Evolutionary conservation across 2,329 filamentous ascomycete species (phyloP).

Genomic region (Colletotrichum spaethianum): DNA sequence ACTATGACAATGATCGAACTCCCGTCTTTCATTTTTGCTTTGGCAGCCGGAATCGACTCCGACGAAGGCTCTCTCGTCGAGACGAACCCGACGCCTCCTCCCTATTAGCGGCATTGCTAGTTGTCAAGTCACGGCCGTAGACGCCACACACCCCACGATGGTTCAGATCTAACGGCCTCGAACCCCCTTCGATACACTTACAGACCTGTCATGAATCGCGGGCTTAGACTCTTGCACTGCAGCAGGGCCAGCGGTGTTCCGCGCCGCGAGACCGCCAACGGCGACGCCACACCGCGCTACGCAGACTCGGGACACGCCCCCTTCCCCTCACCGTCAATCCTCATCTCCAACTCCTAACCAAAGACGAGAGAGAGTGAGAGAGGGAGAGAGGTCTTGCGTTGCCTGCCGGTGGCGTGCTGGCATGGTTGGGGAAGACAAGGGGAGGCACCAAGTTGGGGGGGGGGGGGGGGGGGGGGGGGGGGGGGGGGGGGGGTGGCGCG

Average conservation of each 20-base stretch:
- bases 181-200: neutral
- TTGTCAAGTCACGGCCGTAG: neutral
- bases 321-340: neutral
- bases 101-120: too few relatives aligned
- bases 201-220: neutral
- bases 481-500: neutral
- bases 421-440: conserved; percentile 21
- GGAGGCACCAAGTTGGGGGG: too few relatives aligned
- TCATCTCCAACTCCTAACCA: neutral
- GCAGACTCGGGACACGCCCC: neutral
- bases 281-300: neutral
- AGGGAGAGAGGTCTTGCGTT: neutral
- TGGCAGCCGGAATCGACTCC: conserved; percentile 2
- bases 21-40: neutral
- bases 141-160: neutral
- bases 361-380: too few relatives aligned
- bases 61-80: neutral
- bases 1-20: neutral
- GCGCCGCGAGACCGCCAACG: neutral
- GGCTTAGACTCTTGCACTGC: neutral
- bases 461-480: neutral
- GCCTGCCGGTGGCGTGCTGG: neutral
- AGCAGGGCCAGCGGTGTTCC: neutral
- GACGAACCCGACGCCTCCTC: too few relatives aligned
- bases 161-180: neutral